Conservation (phyloP, 345 rosid species). For the Conringia planisiliqua region DNA sequence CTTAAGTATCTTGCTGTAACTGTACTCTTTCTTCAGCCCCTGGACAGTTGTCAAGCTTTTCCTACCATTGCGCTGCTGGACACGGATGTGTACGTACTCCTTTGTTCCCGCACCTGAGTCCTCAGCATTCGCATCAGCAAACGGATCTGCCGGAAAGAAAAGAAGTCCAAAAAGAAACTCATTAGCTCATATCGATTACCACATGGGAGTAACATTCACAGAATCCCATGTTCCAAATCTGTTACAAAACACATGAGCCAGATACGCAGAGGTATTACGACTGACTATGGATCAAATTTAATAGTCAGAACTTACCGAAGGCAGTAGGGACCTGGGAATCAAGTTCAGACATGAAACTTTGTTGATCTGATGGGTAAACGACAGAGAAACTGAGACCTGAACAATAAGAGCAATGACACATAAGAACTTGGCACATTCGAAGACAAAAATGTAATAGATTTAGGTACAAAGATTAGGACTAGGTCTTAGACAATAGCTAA, state of each 20-base stretch:
- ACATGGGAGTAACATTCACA: neutral
- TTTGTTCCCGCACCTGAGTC: constrained; percentile 72
- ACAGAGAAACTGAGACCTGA: constrained; percentile 29
- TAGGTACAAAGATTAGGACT: neutral
- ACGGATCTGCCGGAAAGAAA: constrained; percentile 43
- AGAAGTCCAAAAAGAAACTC: neutral
- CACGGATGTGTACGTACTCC: constrained; percentile 65
- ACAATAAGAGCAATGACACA: neutral
- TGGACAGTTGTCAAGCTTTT: constrained; percentile 79
- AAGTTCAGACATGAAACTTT: constrained; percentile 64
- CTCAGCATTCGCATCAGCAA: constrained; percentile 74
- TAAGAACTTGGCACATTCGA: neutral
- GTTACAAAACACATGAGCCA: neutral
- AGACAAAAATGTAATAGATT: neutral
- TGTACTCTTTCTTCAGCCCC: constrained; percentile 76
- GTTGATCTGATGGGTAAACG: constrained; percentile 26
- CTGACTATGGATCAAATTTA: neutral
- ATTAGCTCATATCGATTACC: neutral
- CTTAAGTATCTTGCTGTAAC: constrained; percentile 79
- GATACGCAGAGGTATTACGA: neutral
- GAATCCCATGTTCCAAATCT: neutral
- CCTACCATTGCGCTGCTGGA: constrained; percentile 80
- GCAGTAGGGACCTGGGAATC: constrained; percentile 52
- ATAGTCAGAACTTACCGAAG: constrained; percentile 37
- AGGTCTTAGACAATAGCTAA: neutral